Evolutionary conservation across 495 filamentous ascomycete species (phyloP).

Genomic region (Penicillium tannophilum): DNA sequence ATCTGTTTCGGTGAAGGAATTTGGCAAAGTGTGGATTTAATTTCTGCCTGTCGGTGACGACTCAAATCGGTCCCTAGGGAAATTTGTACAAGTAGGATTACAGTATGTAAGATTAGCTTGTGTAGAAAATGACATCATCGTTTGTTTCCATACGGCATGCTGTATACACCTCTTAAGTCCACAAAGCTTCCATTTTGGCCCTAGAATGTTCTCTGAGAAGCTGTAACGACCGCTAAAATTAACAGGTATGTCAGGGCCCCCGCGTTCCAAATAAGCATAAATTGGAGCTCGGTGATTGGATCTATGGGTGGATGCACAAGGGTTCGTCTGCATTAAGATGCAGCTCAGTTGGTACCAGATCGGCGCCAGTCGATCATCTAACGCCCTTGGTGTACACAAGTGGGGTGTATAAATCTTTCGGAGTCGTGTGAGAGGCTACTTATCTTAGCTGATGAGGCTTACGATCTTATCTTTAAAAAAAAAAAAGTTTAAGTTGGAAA

Average conservation of each 20-base stretch:
- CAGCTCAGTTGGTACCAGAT: conserved; percentile 3
- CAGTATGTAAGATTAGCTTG: background rate
- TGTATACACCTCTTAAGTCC: background rate
- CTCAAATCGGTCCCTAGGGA: background rate
- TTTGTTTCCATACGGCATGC: background rate
- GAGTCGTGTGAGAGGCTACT: conserved; percentile 1
- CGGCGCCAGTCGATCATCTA: background rate
- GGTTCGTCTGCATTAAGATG: background rate
- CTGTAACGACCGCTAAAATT: background rate
- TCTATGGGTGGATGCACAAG: conserved; percentile 3
- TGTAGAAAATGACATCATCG: background rate
- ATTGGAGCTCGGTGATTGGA: background rate
- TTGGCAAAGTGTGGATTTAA: background rate
- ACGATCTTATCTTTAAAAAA: background rate
- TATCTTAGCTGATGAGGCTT: background rate
- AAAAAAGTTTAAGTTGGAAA: background rate
- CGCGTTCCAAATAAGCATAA: conserved; percentile 3
- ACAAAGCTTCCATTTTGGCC: background rate
- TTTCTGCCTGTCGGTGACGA: background rate
- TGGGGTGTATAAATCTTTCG: background rate
- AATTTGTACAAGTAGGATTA: background rate
- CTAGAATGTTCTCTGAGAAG: background rate
- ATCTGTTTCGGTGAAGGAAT: background rate
- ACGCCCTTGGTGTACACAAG: background rate
- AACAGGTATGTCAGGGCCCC: background rate